These are phyloP conservation scores for Sclerotinia subarctica DNA, from an alignment of 2,329 filamentous ascomycete genomes.

Conservation along the genomic window DNA sequence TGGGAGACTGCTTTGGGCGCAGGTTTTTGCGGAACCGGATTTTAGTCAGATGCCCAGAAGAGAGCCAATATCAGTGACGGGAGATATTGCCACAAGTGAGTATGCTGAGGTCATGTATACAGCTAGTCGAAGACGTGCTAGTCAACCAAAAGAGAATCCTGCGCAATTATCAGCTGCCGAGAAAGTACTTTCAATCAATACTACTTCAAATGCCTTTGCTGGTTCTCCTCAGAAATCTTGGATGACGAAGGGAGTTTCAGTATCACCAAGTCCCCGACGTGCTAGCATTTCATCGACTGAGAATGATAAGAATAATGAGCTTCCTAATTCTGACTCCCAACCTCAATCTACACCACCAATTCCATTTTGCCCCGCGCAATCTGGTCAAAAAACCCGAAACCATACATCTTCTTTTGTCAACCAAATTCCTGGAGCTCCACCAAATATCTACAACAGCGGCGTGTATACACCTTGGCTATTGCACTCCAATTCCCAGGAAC, in stretches of 20 bases:
- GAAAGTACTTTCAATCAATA: neutral
- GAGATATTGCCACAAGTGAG: neutral
- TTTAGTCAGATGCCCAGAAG: neutral
- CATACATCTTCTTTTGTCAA: neutral
- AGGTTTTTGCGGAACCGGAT: neutral
- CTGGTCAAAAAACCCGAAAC: neutral
- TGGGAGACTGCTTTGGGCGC: slow-evolving; percentile 21
- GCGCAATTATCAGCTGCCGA: neutral
- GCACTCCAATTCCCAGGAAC: neutral
- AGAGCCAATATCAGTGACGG: neutral
- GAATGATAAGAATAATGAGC: neutral
- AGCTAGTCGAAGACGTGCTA: too few relatives aligned
- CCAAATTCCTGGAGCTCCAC: neutral
- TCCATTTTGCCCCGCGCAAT: neutral
- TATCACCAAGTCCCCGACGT: slow-evolving; percentile 1
- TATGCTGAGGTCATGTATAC: neutral
- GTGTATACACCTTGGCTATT: neutral
- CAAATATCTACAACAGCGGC: neutral
- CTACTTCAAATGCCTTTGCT: neutral
- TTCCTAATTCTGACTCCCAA: neutral
- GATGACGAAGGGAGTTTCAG: neutral
- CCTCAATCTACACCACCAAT: neutral
- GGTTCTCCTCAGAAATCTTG: slow-evolving; percentile 4
- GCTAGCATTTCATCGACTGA: neutral
- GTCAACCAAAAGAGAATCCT: neutral